phyloP scores from a whole-genome alignment of 2,329 filamentous ascomycete species.

The Phialophora verrucosa region DNA sequence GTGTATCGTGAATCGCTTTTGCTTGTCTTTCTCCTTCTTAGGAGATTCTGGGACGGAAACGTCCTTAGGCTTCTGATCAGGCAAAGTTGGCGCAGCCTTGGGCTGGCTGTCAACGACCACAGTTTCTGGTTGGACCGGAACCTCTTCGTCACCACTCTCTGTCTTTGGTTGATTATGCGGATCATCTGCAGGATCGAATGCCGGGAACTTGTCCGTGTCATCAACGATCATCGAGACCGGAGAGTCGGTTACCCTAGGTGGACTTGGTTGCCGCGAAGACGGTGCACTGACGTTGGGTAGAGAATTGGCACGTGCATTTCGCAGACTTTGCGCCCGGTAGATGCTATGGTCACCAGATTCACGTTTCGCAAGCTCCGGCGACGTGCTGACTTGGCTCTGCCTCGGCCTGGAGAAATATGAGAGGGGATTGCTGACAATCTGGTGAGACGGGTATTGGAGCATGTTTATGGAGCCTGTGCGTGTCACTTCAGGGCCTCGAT shows the following conservation, averaged over 20 bases:
- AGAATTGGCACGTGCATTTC: constrained; percentile 25
- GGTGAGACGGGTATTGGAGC: constrained; percentile 35
- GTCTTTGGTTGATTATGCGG: constrained; percentile 35
- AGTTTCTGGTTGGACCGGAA: background rate
- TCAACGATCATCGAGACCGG: constrained; percentile 36
- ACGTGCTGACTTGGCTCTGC: constrained; percentile 35
- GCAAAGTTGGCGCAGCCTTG: background rate
- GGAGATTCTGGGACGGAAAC: constrained; percentile 19
- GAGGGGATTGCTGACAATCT: constrained; percentile 39
- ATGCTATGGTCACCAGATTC: constrained; percentile 24
- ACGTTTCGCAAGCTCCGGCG: constrained; percentile 28
- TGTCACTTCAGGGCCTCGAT: constrained; percentile 39
- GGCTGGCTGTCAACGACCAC: constrained; percentile 2
- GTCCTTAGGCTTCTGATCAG: constrained; percentile 3
- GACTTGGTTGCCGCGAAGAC: constrained; percentile 32
- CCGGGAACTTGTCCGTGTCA: constrained; percentile 28
- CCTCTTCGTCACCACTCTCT: constrained; percentile 25
- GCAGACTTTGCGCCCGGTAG: constrained; percentile 22
- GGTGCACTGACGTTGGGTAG: constrained; percentile 26
- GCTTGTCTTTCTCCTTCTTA: constrained; percentile 32
- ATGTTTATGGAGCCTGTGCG: constrained; percentile 38
- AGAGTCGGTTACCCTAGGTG: constrained; percentile 35
- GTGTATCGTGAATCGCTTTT: constrained; percentile 31
- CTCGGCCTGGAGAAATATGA: constrained; percentile 39
- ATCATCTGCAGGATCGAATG: constrained; percentile 30